Evolutionary conservation across 495 filamentous ascomycete genomes (phyloP).

Genomic region (Aspergillus wentii): DNA sequence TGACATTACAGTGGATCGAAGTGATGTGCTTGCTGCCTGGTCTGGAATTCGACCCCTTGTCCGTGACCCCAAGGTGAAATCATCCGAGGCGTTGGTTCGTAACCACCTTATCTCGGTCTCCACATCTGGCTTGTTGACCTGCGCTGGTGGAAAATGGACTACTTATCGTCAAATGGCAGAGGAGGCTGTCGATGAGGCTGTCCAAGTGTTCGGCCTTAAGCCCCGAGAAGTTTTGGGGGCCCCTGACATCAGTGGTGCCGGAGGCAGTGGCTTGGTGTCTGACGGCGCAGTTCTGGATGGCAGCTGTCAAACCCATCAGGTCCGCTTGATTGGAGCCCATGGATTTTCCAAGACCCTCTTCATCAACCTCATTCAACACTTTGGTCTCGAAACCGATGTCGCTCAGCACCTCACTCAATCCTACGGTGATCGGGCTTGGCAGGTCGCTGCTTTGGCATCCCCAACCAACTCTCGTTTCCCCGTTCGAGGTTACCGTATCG

Average conservation of each 20-base stretch:
- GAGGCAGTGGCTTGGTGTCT: conserved; percentile 53
- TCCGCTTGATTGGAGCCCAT: conserved; percentile 88
- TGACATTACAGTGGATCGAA: conserved; percentile 88
- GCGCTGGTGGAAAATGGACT: conserved; percentile 98
- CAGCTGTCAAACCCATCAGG: conserved; percentile 83
- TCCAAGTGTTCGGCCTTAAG: conserved; percentile 70
- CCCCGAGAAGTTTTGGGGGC: conserved; percentile 52
- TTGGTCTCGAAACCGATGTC: conserved; percentile 91
- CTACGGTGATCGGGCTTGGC: conserved; percentile 96
- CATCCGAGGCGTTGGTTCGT: conserved; percentile 91
- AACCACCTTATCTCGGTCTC: conserved; percentile 92
- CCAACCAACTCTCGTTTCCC: conserved; percentile 85
- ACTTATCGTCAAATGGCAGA: conserved; percentile 99
- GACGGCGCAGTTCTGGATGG: conserved; percentile 78
- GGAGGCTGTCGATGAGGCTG: conserved; percentile 88
- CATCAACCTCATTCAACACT: conserved; percentile 98
- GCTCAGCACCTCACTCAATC: conserved; percentile 84
- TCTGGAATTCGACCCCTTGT: conserved; percentile 91
- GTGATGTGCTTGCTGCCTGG: conserved; percentile 95
- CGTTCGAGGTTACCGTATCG: conserved; percentile 77
- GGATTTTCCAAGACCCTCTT: conserved; percentile 94
- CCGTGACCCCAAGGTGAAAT: conserved; percentile 87
- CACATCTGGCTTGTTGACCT: conserved; percentile 80
- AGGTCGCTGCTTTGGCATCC: conserved; percentile 77
- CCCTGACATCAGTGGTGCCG: conserved; percentile 75